Conservation (phyloP, 768 basidiomycete species). For the Leccinum disarticulatum region DNA sequence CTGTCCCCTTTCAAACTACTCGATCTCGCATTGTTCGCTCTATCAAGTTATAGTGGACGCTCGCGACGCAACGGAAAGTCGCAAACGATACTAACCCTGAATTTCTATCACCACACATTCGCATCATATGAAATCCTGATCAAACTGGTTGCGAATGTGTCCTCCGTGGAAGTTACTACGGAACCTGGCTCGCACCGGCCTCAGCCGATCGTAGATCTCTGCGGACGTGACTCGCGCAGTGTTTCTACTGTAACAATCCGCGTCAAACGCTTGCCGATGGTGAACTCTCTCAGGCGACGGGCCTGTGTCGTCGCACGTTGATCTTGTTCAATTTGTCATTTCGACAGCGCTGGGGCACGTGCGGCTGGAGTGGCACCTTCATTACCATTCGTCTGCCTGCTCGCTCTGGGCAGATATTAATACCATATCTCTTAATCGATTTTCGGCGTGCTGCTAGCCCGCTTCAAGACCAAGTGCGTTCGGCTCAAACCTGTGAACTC, state of each 20-base stretch:
- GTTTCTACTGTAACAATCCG: neutral
- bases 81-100: slow-evolving; percentile 3
- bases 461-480: slow-evolving; percentile 1
- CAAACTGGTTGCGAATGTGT: slow-evolving; percentile 8
- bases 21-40: slow-evolving; percentile 25
- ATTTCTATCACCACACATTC: slow-evolving; percentile 15
- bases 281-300: neutral
- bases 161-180: neutral
- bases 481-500: slow-evolving; percentile 4
- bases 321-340: slow-evolving; percentile 3
- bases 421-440: slow-evolving; percentile 1
- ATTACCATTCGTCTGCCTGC: neutral
- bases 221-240: slow-evolving; percentile 8
- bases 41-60: slow-evolving; percentile 19
- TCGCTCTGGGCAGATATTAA: neutral
- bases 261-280: no score
- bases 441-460: neutral
- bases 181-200: neutral
- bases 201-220: slow-evolving; percentile 6
- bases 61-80: slow-evolving; percentile 1
- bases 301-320: no score
- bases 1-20: slow-evolving; percentile 14
- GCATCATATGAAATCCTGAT: neutral
- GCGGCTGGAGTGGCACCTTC: neutral
- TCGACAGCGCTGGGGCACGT: neutral